Conservation (phyloP, 2,329 filamentous ascomycete genomes). For the Exophiala mesophila region DNA sequence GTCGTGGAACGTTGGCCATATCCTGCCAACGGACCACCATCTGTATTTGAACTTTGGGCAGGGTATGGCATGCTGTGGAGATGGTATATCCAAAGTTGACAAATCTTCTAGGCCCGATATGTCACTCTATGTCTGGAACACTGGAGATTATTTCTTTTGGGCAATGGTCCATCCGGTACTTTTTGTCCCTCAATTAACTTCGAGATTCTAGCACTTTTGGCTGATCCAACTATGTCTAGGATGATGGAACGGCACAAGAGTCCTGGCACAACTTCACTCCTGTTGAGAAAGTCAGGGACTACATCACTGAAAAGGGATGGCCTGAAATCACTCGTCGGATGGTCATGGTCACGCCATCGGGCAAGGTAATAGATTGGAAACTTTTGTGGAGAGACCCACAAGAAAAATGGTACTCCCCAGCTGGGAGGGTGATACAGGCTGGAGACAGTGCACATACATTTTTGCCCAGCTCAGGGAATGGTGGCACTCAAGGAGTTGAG, state of each 20-base stretch:
- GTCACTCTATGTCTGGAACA: neutral
- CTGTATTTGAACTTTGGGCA: neutral
- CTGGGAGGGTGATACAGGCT: constrained; percentile 41
- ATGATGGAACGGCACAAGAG: neutral
- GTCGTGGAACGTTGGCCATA: neutral
- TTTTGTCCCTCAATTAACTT: too few species aligned
- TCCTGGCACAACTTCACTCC: neutral
- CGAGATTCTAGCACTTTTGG: neutral
- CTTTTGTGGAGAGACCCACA: constrained; percentile 6
- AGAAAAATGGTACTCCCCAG: constrained; percentile 32
- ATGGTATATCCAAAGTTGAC: neutral
- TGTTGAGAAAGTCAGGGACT: neutral
- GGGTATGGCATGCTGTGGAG: neutral
- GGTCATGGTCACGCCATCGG: neutral
- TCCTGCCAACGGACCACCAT: neutral
- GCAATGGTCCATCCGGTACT: too few species aligned
- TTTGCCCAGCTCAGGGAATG: constrained; percentile 44
- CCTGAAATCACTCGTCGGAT: neutral
- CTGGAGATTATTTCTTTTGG: neutral
- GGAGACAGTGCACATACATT: constrained; percentile 49
- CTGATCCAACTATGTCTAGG: neutral
- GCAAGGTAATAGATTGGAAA: constrained; percentile 5
- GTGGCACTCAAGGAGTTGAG: constrained; percentile 47
- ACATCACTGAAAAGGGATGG: neutral
- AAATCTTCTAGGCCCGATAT: neutral